These are phyloP conservation scores for Ascodesmis nigricans DNA, from an alignment of 495 filamentous ascomycete genomes.

Conservation along the genomic window DNA sequence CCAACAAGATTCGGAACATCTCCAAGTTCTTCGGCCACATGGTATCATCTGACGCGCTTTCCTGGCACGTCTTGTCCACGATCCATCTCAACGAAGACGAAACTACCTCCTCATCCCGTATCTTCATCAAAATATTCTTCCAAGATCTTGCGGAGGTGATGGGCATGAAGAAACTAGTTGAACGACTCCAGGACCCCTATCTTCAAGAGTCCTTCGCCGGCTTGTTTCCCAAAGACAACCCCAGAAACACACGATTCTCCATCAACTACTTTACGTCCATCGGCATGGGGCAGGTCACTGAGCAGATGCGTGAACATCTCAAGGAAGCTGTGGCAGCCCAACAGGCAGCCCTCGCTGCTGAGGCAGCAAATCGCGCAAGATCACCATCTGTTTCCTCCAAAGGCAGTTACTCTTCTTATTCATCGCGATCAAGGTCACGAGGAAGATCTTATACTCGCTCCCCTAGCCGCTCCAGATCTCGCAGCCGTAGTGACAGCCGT, in stretches of 20 bases:
- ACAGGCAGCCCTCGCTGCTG: conserved; percentile 31
- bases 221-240: conserved; percentile 74
- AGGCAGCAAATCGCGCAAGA: conserved; percentile 36
- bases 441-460: conserved; percentile 14
- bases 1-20: conserved; percentile 80
- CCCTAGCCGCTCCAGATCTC: conserved; percentile 5
- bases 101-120: conserved; percentile 81
- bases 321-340: conserved; percentile 51
- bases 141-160: conserved; percentile 76
- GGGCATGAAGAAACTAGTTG: conserved; percentile 55
- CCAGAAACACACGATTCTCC: conserved; percentile 77
- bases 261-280: conserved; percentile 99
- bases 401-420: conserved; percentile 43
- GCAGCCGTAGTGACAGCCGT: conserved; percentile 11
- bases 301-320: conserved; percentile 78
- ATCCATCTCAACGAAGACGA: conserved; percentile 90
- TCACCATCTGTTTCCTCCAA: conserved; percentile 34
- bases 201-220: conserved; percentile 61
- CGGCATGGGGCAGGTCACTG: conserved; percentile 81
- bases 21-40: conserved; percentile 88
- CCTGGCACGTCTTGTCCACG: conserved; percentile 69
- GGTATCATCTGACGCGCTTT: conserved; percentile 63
- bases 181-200: conserved; percentile 51
- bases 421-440: conserved; percentile 27
- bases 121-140: conserved; percentile 96